Base-by-base conservation (phyloP, 129 eudicot species). In the sunflower (Helianthus annuus) region DNA sequence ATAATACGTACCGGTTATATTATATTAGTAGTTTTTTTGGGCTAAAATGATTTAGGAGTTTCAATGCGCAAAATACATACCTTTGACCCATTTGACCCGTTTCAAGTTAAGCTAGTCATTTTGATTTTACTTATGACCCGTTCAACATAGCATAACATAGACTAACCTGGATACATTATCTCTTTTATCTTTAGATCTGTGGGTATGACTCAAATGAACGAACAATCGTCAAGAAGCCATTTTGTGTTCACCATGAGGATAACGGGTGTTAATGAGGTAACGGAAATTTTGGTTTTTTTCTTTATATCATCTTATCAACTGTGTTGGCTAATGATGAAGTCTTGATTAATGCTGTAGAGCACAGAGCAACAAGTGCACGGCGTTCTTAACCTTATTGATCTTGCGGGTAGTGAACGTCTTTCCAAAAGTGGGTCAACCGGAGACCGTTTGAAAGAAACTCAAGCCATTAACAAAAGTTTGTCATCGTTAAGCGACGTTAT, bases 331-430 rank as follows among this genome's bases (percentile, higher is more conserved):
- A 57, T 48, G 34, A 16, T 48, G 22, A n/a, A 67, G 4, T 49
- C 22, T 49, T 78, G 48, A 59, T 58, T 64, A 69, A 58, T 22
- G 6, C 74, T 70, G 6, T 64, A 95, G 99, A 86, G 96, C 90
- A 95, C 96, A 15, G 99, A 87, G 42, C 99, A 91, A 83, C 99
- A 95, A 78, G 97, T 91, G 54, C 97, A 95, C 81, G 99, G 99
- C 49, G 88, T 95, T 29, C 81, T 95, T 15, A 95, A 95, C 73
- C 89, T 95, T 24, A 91, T 95, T 56, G 99, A 95, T 67, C 97
- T 95, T 66, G 99, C 99, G 51, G 99, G 99, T 34, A 95, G 99
- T 81, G 99, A 95, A 75, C 99, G 99, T 32, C 97, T 95, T 70
- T 95, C 99, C 46, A 95, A 88, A 79, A 95, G 97, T 75, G 99